Evolutionary conservation across 495 filamentous ascomycete species (phyloP), one percentile per base, ranked within the genome.

Genomic region (Collariella sp.): DNA sequence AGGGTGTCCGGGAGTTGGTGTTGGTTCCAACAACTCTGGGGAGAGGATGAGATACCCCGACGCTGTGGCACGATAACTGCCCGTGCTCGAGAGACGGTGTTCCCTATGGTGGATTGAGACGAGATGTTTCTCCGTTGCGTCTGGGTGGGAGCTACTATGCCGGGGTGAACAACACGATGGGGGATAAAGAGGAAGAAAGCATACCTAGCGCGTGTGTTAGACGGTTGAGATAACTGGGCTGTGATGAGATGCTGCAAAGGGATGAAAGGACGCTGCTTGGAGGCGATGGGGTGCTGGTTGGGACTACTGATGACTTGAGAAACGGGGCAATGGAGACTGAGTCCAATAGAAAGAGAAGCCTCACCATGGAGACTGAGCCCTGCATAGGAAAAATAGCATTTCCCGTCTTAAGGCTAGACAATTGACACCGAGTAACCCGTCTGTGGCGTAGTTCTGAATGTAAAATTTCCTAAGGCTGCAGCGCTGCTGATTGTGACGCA

Each of bases 401-500:
- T 48, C 22, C 50, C 11, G 36, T 3, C 15, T n/a, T 39, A 18
- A 45, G 40, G 34, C 31, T 34, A 31, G 38, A 44, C 22, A 54
- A 50, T 48, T 16, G 38, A 50, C 33, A 31, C 39, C 22, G 47
- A 55, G 35, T 46, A 43, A 43, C 39, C 35, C 40, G 40, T 31
- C 26, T 31, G 26, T 41, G 50, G 49, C 51, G 50, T 35, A 55
- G 48, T 18, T 20, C 15, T 29, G 33, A 31, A 23, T 44, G 47
- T 43, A 19, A 42, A 22, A 1, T 16, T 40, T 53, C 22, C 31
- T 61, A 54, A 61, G 57, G 55, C 58, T 55, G 43, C 46, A 44
- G 38, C 29, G 58, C 58, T 54, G 31, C 43, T 54, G 50, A 44
- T 31, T 16, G 51, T 45, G 54, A 41, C 54, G 48, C 33, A 26